A percentile compares a stretch with the other conserved stretches of the same genome.
phyloP scores from a whole-genome alignment of 176 grass and related monocot species.

The Chloris gayana region DNA sequence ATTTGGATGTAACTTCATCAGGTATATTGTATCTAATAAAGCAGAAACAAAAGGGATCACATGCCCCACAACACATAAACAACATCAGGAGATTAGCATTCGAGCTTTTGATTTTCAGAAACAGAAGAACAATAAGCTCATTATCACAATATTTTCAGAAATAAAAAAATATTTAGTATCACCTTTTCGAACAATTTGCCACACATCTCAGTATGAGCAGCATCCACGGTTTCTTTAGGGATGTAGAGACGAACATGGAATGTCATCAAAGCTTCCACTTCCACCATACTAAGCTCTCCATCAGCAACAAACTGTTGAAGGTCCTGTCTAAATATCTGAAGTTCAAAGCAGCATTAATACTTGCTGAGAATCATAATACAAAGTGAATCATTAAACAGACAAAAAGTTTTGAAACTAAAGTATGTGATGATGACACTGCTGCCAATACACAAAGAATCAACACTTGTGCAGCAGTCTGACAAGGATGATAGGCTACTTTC shows the following conservation, averaged over 20 bases:
- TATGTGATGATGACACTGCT: not conserved
- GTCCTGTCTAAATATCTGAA: slow-evolving; percentile 97
- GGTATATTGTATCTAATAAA: too few species aligned
- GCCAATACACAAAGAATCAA: not conserved
- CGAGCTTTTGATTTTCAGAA: too few species aligned
- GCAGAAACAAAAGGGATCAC: too few species aligned
- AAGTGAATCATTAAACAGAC: slow-evolving; percentile 4
- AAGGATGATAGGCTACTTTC: not conserved
- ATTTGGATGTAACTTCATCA: too few species aligned
- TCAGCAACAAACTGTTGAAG: slow-evolving; percentile 89
- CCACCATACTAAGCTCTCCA: slow-evolving; percentile 83
- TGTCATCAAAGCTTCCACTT: slow-evolving; percentile 75
- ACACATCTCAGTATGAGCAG: slow-evolving; percentile 80
- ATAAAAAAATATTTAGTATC: slow-evolving; percentile 38
- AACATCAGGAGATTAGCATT: too few species aligned
- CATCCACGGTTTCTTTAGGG: slow-evolving; percentile 80
- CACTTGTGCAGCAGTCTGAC: not conserved
- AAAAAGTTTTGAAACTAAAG: slow-evolving; percentile 1
- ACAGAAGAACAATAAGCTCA: too few species aligned
- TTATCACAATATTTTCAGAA: too few species aligned
- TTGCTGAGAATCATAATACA: slow-evolving; percentile 31
- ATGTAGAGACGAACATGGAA: slow-evolving; percentile 92
- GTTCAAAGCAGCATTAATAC: slow-evolving; percentile 43
- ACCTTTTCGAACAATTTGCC: slow-evolving; percentile 95
- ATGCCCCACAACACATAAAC: too few species aligned